These are phyloP conservation scores for Eucalyptus erythrocorys DNA, from an alignment of 345 rosid genomes.

Conservation along the genomic window DNA sequence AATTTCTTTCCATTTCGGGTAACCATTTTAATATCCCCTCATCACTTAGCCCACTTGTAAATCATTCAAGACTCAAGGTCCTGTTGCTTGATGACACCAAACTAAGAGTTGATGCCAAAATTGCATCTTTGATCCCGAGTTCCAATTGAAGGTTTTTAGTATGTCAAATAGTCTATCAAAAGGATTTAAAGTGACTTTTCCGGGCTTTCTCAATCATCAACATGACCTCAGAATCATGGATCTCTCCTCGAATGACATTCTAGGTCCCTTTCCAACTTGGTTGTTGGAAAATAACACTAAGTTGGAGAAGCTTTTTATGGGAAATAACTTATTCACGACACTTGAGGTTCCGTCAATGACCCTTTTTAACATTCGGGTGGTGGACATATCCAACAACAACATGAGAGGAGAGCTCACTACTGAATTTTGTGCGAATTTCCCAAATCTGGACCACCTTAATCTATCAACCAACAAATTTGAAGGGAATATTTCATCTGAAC, in stretches of 20 bases:
- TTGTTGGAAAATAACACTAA: neutral
- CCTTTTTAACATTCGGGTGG: rapidly evolving
- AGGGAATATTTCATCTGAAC: neutral
- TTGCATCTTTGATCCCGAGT: neutral
- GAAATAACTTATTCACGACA: neutral
- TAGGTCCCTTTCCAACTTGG: neutral
- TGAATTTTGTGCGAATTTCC: neutral
- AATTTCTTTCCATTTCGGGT: neutral
- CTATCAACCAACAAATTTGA: neutral
- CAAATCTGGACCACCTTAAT: rapidly evolving
- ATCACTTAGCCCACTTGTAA: neutral
- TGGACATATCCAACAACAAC: neutral
- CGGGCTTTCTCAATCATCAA: neutral
- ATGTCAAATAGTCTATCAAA: neutral
- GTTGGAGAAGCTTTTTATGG: rapidly evolving
- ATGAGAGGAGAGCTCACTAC: neutral
- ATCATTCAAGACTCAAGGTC: neutral
- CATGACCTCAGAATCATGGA: neutral
- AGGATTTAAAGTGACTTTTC: neutral
- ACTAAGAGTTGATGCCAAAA: neutral
- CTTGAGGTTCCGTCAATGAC: neutral
- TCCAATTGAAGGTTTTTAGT: neutral
- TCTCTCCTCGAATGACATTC: neutral
- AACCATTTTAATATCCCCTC: neutral
- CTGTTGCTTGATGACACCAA: neutral